Conservation (phyloP, 2,329 filamentous ascomycete genomes). For the Aspergillus felis region DNA sequence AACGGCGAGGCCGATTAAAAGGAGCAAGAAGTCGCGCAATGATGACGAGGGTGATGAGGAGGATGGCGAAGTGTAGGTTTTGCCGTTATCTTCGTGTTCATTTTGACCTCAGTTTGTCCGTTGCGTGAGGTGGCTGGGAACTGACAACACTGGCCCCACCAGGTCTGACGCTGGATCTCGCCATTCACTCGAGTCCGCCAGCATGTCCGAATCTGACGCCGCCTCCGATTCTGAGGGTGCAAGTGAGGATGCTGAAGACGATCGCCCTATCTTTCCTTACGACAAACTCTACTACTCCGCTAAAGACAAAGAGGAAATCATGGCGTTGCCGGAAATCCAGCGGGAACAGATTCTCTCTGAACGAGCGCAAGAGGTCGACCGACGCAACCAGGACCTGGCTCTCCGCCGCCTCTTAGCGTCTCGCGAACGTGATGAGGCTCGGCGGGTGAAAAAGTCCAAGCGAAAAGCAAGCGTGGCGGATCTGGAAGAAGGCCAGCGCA, state of each 20-base stretch:
- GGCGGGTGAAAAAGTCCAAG: slow-evolving; percentile 52
- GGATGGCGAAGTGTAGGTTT: slow-evolving; percentile 76
- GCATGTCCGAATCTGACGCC: slow-evolving; percentile 86
- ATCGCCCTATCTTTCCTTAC: slow-evolving; percentile 66
- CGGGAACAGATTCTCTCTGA: slow-evolving; percentile 87
- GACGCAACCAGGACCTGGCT: slow-evolving; percentile 74
- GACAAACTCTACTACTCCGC: slow-evolving; percentile 79
- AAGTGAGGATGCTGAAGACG: slow-evolving; percentile 41
- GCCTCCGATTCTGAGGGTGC: slow-evolving; percentile 68
- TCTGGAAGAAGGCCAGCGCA: slow-evolving; percentile 71
- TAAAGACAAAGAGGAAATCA: slow-evolving; percentile 72
- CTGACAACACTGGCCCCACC: slow-evolving; percentile 10
- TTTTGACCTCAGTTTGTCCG: slow-evolving; percentile 1
- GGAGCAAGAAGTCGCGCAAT: slow-evolving; percentile 48
- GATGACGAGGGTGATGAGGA: slow-evolving; percentile 58
- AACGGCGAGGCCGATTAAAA: slow-evolving; percentile 34
- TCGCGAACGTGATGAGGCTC: slow-evolving; percentile 59
- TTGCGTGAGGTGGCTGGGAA: background rate
- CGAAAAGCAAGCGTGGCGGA: slow-evolving; percentile 77
- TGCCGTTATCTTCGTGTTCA: slow-evolving; percentile 11
- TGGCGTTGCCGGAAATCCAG: slow-evolving; percentile 83
- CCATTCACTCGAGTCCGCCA: slow-evolving; percentile 73
- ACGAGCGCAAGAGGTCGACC: slow-evolving; percentile 76
- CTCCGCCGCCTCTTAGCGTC: slow-evolving; percentile 72
- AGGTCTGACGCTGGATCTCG: slow-evolving; percentile 68